These are phyloP conservation scores for Fusarium tjaetaba DNA, from an alignment of 2,329 filamentous ascomycete species.

Conservation along the genomic window DNA sequence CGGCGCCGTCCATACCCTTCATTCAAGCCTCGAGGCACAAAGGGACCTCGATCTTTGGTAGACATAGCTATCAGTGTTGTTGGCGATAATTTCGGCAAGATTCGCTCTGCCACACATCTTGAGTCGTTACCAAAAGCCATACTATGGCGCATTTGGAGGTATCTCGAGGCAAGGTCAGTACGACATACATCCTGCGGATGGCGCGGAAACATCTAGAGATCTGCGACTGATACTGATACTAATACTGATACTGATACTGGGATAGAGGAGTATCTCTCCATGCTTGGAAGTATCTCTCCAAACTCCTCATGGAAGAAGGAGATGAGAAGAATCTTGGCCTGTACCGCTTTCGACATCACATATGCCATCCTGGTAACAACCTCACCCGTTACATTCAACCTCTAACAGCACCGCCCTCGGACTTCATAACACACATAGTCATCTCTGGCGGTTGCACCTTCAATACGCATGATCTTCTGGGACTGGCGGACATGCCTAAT, in stretches of 20 bases:
- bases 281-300: slow-evolving; percentile 54
- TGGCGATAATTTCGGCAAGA: slow-evolving; percentile 50
- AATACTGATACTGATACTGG: neutral
- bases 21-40: slow-evolving; percentile 41
- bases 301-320: slow-evolving; percentile 45
- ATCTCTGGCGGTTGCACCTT: slow-evolving; percentile 52
- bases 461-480: slow-evolving; percentile 52
- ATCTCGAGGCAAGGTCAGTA: slow-evolving; percentile 52
- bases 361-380: slow-evolving; percentile 49
- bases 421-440: slow-evolving; percentile 55
- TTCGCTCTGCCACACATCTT: slow-evolving; percentile 47
- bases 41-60: slow-evolving; percentile 51
- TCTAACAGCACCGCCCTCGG: slow-evolving; percentile 48
- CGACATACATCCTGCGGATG: neutral
- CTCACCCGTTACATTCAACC: slow-evolving; percentile 52
- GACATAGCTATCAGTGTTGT: slow-evolving; percentile 53
- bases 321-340: slow-evolving; percentile 50
- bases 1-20: slow-evolving; percentile 45
- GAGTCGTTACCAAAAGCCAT: slow-evolving; percentile 49
- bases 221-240: neutral
- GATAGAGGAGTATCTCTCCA: slow-evolving; percentile 51
- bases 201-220: neutral
- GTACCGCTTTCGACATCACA: slow-evolving; percentile 53
- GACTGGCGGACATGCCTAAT: slow-evolving; percentile 55
- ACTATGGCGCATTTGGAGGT: slow-evolving; percentile 52